phyloP scores from a whole-genome alignment of 306 rosid species.

The Quercus gilva region DNA sequence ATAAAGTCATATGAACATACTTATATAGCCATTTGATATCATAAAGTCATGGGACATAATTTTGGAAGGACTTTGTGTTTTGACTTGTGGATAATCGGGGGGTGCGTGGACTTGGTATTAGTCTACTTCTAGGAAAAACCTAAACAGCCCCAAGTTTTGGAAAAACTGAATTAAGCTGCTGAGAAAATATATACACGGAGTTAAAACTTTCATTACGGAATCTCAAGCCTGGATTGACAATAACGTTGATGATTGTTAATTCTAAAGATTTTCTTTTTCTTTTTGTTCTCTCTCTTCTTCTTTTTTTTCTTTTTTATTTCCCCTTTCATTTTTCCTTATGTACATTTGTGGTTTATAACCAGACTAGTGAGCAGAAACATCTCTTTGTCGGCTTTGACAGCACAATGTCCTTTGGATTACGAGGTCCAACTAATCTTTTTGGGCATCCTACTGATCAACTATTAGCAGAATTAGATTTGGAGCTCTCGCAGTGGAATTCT shows the following conservation, averaged over 20 bases:
- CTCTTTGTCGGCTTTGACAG: conserved; percentile 90
- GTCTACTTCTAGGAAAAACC: background rate
- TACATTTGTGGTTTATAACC: conserved; percentile 26
- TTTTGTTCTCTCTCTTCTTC: too few species aligned
- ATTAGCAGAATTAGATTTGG: conserved; percentile 62
- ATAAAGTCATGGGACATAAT: background rate
- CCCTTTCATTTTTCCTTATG: conserved; percentile 6
- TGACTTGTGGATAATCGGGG: background rate
- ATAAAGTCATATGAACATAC: background rate
- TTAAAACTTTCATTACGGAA: background rate
- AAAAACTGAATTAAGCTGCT: background rate
- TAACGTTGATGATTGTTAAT: conserved; percentile 11
- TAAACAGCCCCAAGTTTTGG: background rate
- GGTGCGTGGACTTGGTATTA: background rate
- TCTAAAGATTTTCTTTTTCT: conserved; percentile 14
- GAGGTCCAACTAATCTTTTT: conserved; percentile 93
- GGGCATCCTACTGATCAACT: conserved; percentile 90
- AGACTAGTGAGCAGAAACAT: conserved; percentile 62
- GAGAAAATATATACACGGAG: background rate
- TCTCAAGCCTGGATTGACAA: background rate
- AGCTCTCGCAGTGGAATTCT: conserved; percentile 85
- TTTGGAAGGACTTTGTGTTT: background rate
- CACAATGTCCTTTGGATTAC: conserved; percentile 69
- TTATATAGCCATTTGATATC: background rate
- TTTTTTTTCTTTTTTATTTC: too few species aligned